These are phyloP conservation scores for Flammula alnicola DNA, from an alignment of 1,284 basidiomycete genomes.

Conservation along the genomic window DNA sequence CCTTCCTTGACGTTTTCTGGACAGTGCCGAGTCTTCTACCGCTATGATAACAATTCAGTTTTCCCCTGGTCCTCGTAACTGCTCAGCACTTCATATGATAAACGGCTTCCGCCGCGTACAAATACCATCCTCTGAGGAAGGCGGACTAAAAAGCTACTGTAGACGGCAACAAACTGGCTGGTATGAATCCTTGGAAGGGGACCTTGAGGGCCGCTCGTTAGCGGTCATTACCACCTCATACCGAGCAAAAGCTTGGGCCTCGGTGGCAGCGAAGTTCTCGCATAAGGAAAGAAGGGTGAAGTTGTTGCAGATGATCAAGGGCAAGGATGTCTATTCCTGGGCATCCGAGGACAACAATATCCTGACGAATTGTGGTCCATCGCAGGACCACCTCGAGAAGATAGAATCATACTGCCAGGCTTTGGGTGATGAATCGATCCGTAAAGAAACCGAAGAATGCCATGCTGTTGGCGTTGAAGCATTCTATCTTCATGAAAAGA, in stretches of 20 bases:
- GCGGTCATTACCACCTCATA: background rate
- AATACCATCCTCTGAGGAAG: background rate
- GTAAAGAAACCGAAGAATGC: background rate
- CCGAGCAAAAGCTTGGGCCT: background rate
- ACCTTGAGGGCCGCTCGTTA: background rate
- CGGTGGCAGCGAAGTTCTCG: no score
- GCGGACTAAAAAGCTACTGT: background rate
- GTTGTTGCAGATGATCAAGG: no score
- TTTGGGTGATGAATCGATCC: background rate
- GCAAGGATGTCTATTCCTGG: no score
- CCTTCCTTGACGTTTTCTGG: no score
- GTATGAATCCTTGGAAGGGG: background rate
- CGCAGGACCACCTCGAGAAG: background rate
- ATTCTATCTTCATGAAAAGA: background rate
- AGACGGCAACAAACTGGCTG: background rate
- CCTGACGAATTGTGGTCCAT: background rate
- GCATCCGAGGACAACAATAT: no score
- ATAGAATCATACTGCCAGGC: background rate
- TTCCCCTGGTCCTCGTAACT: no score
- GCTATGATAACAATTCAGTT: no score
- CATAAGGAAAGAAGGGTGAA: no score
- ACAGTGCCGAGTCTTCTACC: no score
- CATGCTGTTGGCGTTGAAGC: background rate
- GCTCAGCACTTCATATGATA: background rate
- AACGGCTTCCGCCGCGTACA: background rate